A percentile compares a stretch with the other conserved stretches of the same genome.
These are phyloP conservation scores for Chrysosporium keratinophilum DNA, from an alignment of 2,329 filamentous ascomycete genomes.

Conservation along the genomic window DNA sequence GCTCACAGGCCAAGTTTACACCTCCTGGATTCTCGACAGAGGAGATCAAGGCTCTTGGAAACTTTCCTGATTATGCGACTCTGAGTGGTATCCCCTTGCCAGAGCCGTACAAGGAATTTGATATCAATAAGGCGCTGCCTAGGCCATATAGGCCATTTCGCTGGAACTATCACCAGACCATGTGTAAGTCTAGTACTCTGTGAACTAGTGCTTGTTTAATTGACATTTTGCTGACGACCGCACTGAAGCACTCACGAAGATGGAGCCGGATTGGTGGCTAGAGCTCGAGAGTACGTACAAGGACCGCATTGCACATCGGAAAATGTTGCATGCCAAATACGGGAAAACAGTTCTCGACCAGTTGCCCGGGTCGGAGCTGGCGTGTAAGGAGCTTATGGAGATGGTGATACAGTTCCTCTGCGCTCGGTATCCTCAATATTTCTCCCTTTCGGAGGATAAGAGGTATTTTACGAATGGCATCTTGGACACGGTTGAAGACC, in stretches of 20 bases:
- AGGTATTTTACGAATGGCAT: slow-evolving; percentile 59
- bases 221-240: background rate
- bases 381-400: slow-evolving; percentile 79
- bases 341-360: slow-evolving; percentile 55
- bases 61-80: slow-evolving; percentile 68
- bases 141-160: slow-evolving; percentile 71
- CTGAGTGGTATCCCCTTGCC: slow-evolving; percentile 67
- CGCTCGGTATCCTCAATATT: slow-evolving; percentile 65
- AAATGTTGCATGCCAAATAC: slow-evolving; percentile 53
- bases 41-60: slow-evolving; percentile 59
- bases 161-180: slow-evolving; percentile 82
- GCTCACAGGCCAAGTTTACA: slow-evolving; percentile 41
- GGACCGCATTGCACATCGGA: slow-evolving; percentile 57
- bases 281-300: slow-evolving; percentile 68
- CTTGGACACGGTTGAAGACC: slow-evolving; percentile 50
- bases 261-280: slow-evolving; percentile 81
- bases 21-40: slow-evolving; percentile 59
- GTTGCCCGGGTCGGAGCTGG: slow-evolving; percentile 65
- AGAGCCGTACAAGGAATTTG: slow-evolving; percentile 51
- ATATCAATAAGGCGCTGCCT: slow-evolving; percentile 56
- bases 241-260: slow-evolving; percentile 56
- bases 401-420: slow-evolving; percentile 73
- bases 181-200: slow-evolving; percentile 56
- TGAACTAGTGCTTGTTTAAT: background rate
- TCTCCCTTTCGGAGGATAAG: slow-evolving; percentile 47